These are phyloP conservation scores for Aspergillus diversus DNA, from an alignment of 495 filamentous ascomycete genomes.

Conservation along the genomic window DNA sequence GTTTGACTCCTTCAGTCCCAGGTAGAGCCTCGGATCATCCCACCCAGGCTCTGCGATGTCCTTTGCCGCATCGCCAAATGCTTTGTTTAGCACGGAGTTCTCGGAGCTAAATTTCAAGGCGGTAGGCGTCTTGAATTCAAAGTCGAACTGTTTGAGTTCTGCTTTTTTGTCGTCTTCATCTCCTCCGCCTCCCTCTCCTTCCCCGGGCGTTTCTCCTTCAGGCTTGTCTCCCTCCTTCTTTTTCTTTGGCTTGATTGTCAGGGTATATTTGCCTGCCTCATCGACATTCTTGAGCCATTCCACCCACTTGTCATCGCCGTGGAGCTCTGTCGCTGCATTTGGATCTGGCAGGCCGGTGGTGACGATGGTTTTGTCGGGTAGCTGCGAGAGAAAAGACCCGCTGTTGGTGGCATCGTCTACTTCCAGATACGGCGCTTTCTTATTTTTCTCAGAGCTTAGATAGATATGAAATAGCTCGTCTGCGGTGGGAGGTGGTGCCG, in stretches of 20 bases:
- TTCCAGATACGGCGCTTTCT: neutral
- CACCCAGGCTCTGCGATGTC: neutral
- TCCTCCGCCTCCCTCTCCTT: neutral
- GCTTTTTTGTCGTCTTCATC: neutral
- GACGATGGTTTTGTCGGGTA: neutral
- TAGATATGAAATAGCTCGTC: neutral
- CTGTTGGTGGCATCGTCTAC: neutral
- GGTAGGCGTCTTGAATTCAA: neutral
- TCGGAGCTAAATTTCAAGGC: neutral
- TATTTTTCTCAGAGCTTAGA: neutral
- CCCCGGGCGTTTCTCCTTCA: neutral
- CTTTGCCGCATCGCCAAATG: neutral
- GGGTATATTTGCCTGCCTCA: neutral
- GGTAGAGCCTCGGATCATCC: neutral
- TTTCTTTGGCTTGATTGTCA: neutral
- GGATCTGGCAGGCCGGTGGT: neutral
- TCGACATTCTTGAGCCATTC: conserved; percentile 1
- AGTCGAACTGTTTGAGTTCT: neutral
- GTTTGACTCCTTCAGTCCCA: neutral
- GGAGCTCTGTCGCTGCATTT: neutral
- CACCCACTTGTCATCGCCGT: neutral
- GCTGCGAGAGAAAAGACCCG: neutral
- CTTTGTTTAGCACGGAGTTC: neutral
- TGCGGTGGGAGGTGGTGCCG: neutral
- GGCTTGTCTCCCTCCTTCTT: neutral